Conservation (phyloP, 148 eudicot genomes). For the Fallopia convolvulus region DNA sequence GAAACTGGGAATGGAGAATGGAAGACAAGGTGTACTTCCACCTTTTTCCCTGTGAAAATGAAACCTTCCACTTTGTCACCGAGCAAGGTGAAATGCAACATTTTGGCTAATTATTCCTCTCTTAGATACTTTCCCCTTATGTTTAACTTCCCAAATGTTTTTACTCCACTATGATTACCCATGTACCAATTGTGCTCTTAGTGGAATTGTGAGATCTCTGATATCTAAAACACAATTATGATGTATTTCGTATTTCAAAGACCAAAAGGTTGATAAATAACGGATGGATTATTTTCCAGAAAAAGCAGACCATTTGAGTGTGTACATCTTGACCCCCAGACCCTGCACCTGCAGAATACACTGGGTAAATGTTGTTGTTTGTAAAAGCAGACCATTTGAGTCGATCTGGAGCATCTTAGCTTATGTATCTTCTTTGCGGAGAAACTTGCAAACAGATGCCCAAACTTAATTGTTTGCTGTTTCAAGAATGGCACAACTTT, state of each 20-base stretch:
- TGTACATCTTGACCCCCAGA: no score
- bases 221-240: not conserved
- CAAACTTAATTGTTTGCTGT: not conserved
- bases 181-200: not conserved
- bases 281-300: not conserved
- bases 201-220: not conserved
- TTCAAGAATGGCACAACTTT: not conserved
- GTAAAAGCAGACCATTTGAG: no score
- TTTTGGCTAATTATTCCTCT: not conserved
- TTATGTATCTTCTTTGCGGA: not conserved
- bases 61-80: not conserved
- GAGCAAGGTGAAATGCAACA: not conserved
- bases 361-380: no score
- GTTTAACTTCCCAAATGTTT: not conserved
- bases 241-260: not conserved
- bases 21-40: not conserved
- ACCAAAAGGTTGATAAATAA: not conserved
- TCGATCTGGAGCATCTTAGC: not conserved
- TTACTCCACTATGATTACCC: not conserved
- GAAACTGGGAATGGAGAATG: not conserved
- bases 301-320: not conserved
- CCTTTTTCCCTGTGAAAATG: not conserved
- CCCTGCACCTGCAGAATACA: no score
- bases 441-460: not conserved
- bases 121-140: not conserved